Percentiles rank a stretch among this genome's conserved stretches.
phyloP scores from a whole-genome alignment of 1,139 yeast genomes.

The Blastobotrys buckinghamii region DNA sequence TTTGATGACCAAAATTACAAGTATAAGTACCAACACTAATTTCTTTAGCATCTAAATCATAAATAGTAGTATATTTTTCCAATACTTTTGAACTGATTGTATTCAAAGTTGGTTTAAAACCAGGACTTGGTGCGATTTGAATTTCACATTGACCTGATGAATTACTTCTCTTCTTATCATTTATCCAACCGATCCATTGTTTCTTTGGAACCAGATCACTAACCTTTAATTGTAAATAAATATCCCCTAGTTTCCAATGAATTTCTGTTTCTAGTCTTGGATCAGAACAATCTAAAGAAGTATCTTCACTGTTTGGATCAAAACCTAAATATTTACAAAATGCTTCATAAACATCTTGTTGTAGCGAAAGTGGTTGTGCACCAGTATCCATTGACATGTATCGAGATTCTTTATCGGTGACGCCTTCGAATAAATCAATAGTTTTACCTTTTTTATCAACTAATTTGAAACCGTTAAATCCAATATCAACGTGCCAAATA shows the following conservation, averaged over 20 bases:
- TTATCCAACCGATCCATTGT: background rate
- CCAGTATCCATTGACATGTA: background rate
- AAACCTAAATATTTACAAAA: background rate
- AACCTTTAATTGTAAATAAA: background rate
- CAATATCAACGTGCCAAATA: background rate
- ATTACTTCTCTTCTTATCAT: too few species aligned
- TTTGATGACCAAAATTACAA: conserved; percentile 24
- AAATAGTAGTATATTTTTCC: background rate
- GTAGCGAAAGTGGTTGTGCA: background rate
- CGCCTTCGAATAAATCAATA: background rate
- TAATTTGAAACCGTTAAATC: background rate
- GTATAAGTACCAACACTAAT: conserved; percentile 8
- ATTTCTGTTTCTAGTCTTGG: background rate
- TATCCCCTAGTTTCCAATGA: background rate
- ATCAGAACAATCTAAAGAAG: background rate
- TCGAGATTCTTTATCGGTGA: background rate
- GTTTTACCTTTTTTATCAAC: background rate
- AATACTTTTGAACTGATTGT: background rate
- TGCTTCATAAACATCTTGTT: background rate
- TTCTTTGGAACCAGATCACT: background rate
- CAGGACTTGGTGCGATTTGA: background rate
- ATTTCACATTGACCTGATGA: too few species aligned
- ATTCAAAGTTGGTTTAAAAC: background rate
- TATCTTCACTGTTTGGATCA: background rate
- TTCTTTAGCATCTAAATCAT: background rate